Base-by-base conservation (phyloP, 192 early-diverging fungal species). In the Dissophora ornata region DNA sequence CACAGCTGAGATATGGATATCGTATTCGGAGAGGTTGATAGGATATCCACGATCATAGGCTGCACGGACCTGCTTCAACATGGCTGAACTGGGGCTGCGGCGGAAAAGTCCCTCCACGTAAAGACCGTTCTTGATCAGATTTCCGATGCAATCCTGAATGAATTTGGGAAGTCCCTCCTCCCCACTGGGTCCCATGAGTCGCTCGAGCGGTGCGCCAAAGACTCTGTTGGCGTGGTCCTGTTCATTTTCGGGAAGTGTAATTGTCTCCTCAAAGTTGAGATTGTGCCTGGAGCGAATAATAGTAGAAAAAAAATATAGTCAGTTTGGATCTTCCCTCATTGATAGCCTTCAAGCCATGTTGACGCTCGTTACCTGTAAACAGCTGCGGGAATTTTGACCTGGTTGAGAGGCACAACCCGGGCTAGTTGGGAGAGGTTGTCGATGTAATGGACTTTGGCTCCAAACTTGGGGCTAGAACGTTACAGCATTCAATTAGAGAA, bases 61-160 rank as follows among this genome's bases (percentile, higher is more conserved):
- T 4, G 79, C 77, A 33, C 88, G 88, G 13, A 90, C 89, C 42
- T 85, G 80, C 45, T 89, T 86, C 52, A 97, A 79, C 40, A 89
- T 86, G 40, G 81, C 71, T 9, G 89, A 89, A 15, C 84, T 81
- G 22, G 96, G 96, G n/a, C 93, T 92, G 42, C 92, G 84, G 18
- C 96, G 84, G 67, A 97, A 97, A 21, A 97, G 69, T 19, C 95
- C 96, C 67, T 94, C 92, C 18, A 88, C 86, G 47, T 87, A 81
- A 38, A 97, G 81, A 0, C 93, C 92, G 86, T 69, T 66, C 40
- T 52, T 21, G 21, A 32, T 63, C 4, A 98, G 84, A 69, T 90
- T 93, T 19, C 83, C 71, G 22, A 95, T 83, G 46, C 90, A 89
- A 32, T 94, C 91, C 24, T 80, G 82, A 12, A 95, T 86, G 24